These are phyloP conservation scores for Ogataea angusta DNA, from an alignment of 805 yeast genomes.

Conservation along the genomic window DNA sequence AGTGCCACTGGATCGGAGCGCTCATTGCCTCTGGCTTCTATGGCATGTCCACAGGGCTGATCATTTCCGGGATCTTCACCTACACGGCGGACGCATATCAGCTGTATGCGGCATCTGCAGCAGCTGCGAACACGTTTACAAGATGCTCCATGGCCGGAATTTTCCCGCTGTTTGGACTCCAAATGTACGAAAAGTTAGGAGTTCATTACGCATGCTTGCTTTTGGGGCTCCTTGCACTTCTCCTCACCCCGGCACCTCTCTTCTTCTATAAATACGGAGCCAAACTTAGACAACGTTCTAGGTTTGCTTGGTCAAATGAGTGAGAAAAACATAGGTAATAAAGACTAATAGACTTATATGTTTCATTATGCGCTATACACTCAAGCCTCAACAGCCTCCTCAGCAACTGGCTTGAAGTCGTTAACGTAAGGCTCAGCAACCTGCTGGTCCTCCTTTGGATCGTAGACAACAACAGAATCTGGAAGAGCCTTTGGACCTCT, in stretches of 20 bases:
- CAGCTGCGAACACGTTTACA: conserved; percentile 50
- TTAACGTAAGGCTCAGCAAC: conserved; percentile 79
- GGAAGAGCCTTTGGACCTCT: conserved; percentile 90
- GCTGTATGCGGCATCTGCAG: conserved; percentile 48
- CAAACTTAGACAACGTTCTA: conserved; percentile 40
- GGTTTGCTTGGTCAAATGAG: conserved; percentile 40
- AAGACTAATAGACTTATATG: not conserved
- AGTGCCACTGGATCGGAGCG: conserved; percentile 54
- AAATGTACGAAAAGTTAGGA: conserved; percentile 53
- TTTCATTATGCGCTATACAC: conserved; percentile 6
- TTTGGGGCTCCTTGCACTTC: conserved; percentile 47
- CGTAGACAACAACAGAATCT: conserved; percentile 87
- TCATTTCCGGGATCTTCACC: conserved; percentile 39
- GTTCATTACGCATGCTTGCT: conserved; percentile 57
- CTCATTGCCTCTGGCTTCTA: conserved; percentile 40
- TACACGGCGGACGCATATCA: conserved; percentile 44
- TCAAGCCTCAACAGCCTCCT: conserved; percentile 35
- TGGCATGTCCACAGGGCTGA: conserved; percentile 43
- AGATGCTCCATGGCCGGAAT: conserved; percentile 54
- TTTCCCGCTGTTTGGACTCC: conserved; percentile 56
- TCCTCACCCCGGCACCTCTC: conserved; percentile 54
- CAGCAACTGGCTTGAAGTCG: conserved; percentile 56
- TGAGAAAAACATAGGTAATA: conserved; percentile 1
- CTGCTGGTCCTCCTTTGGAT: conserved; percentile 91
- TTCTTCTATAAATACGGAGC: conserved; percentile 50